Conservation (phyloP, 805 yeast genomes). For the Alloascoidea africana region DNA sequence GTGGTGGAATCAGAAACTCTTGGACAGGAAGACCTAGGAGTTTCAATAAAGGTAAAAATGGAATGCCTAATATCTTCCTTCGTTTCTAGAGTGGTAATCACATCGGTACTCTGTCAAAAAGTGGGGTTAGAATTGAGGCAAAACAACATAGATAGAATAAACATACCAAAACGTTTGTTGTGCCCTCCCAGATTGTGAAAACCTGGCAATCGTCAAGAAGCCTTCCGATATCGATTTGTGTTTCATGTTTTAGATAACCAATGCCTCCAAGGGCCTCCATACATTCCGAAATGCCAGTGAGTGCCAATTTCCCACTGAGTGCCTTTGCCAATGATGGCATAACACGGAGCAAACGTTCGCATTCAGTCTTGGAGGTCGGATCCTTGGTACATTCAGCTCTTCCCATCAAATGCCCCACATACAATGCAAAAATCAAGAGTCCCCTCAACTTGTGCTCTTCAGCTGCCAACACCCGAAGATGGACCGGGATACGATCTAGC, state of each 20-base stretch:
- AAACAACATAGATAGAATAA: too few species aligned
- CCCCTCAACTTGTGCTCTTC: slow-evolving; percentile 12
- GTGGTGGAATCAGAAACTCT: too few species aligned
- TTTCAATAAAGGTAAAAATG: too few species aligned
- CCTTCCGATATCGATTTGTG: slow-evolving; percentile 14
- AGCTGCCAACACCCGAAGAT: slow-evolving; percentile 13
- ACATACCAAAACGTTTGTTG: slow-evolving; percentile 18
- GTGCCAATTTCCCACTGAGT: slow-evolving; percentile 11
- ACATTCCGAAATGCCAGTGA: slow-evolving; percentile 15
- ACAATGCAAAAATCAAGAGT: slow-evolving; percentile 11
- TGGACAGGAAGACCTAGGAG: too few species aligned
- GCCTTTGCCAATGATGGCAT: slow-evolving; percentile 16
- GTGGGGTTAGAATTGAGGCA: too few species aligned
- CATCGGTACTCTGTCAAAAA: too few species aligned
- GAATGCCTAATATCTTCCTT: too few species aligned
- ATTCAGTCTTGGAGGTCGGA: slow-evolving; percentile 5
- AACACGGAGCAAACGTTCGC: slow-evolving; percentile 11
- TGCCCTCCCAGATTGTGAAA: slow-evolving; percentile 18
- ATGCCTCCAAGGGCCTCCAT: slow-evolving; percentile 19
- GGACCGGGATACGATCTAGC: slow-evolving; percentile 11
- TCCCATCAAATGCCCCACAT: slow-evolving; percentile 12
- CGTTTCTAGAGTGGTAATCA: too few species aligned
- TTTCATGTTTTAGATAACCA: slow-evolving; percentile 17
- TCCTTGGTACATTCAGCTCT: slow-evolving; percentile 8
- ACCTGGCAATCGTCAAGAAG: slow-evolving; percentile 16